Conservation (phyloP, 495 filamentous ascomycete genomes). For the Neurospora cerealis region DNA sequence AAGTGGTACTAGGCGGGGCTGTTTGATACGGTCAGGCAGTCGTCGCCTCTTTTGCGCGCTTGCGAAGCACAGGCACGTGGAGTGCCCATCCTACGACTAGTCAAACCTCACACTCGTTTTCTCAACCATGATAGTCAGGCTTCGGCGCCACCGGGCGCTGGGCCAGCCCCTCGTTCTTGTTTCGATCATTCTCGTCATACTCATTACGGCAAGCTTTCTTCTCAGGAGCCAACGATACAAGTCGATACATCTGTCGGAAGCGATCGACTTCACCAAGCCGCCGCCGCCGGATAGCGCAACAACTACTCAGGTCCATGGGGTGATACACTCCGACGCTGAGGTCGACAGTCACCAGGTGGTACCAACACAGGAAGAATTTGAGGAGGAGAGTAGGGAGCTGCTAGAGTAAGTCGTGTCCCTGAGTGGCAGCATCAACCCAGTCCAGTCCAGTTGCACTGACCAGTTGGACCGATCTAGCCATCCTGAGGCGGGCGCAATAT, state of each 20-base stretch:
- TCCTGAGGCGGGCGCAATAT: constrained; percentile 31
- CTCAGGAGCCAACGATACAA: background rate
- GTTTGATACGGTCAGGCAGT: background rate
- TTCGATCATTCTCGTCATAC: background rate
- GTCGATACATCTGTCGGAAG: background rate
- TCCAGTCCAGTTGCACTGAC: constrained; percentile 1
- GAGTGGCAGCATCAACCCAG: background rate
- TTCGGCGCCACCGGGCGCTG: background rate
- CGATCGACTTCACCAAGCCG: background rate
- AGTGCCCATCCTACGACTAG: background rate
- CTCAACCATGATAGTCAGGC: background rate
- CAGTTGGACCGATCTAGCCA: constrained; percentile 4
- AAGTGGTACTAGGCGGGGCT: background rate
- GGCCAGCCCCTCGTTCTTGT: background rate
- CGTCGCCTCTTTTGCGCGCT: background rate
- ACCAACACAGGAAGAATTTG: constrained; percentile 25
- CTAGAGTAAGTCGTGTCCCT: constrained; percentile 21
- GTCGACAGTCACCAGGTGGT: background rate
- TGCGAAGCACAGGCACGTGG: background rate
- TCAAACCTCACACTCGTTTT: background rate
- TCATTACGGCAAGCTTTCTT: background rate
- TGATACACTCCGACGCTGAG: background rate
- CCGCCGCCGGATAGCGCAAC: background rate
- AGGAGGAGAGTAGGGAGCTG: constrained; percentile 28
- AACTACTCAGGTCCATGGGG: background rate